phyloP scores from a whole-genome alignment of 2,329 filamentous ascomycete species.

The Eutypella sp. region DNA sequence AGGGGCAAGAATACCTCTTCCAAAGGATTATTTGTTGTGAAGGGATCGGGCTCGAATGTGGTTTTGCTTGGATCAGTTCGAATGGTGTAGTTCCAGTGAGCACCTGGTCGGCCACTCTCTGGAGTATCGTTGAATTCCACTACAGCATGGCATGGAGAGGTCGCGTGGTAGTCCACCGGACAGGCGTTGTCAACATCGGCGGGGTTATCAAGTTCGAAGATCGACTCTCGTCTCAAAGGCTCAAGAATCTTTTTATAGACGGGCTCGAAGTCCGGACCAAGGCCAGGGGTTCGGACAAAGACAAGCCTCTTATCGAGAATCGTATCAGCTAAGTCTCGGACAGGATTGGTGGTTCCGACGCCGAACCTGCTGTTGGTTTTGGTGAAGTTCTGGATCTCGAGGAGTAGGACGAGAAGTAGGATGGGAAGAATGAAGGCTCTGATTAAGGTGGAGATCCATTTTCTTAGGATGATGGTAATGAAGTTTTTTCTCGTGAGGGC shows the following conservation, averaged over 20 bases:
- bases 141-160: slow-evolving; percentile 68
- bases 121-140: slow-evolving; percentile 68
- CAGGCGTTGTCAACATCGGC: slow-evolving; percentile 14
- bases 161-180: slow-evolving; percentile 42
- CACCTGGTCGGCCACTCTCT: slow-evolving; percentile 42
- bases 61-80: slow-evolving; percentile 56
- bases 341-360: slow-evolving; percentile 9
- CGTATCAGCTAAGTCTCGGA: slow-evolving; percentile 16
- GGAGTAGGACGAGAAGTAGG: slow-evolving; percentile 17
- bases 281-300: slow-evolving; percentile 13
- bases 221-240: slow-evolving; percentile 12
- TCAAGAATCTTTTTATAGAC: slow-evolving; percentile 16
- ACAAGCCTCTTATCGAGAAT: slow-evolving; percentile 19
- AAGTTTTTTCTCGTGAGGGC: slow-evolving; percentile 23
- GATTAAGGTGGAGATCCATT: slow-evolving; percentile 20
- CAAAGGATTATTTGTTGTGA: slow-evolving; percentile 53
- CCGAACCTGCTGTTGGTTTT: slow-evolving; percentile 16
- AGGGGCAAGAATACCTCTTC: slow-evolving; percentile 64
- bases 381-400: slow-evolving; percentile 21
- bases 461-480: slow-evolving; percentile 15
- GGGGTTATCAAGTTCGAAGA: slow-evolving; percentile 12
- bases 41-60: slow-evolving; percentile 50
- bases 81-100: slow-evolving; percentile 68
- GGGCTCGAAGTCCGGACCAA: slow-evolving; percentile 19
- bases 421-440: slow-evolving; percentile 21